These are phyloP conservation scores for Sinapis alba DNA, from an alignment of 441 rosid genomes.

Conservation along the genomic window DNA sequence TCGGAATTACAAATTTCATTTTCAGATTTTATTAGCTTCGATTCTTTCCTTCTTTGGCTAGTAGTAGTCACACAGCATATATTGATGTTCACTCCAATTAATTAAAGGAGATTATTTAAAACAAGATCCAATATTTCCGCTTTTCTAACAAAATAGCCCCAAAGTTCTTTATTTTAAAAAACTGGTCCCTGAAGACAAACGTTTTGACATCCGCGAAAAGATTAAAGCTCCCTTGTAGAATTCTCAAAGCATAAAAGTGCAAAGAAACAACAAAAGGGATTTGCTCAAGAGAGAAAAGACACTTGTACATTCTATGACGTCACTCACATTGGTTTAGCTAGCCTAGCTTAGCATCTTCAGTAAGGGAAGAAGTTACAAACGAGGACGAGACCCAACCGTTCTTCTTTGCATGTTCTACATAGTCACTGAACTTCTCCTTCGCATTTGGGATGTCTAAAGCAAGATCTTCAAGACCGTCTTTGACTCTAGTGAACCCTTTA, in stretches of 20 bases:
- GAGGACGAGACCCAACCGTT: slow-evolving; percentile 46
- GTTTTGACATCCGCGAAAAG: background rate
- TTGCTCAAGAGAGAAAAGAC: slow-evolving; percentile 17
- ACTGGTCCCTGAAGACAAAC: background rate
- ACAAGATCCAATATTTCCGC: slow-evolving; percentile 15
- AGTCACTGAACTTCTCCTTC: slow-evolving; percentile 71
- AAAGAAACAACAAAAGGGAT: slow-evolving; percentile 17
- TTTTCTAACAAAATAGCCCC: background rate
- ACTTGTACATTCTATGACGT: no score
- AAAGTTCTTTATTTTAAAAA: background rate
- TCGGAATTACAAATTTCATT: slow-evolving; percentile 47
- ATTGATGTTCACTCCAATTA: background rate
- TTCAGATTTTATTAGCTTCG: background rate
- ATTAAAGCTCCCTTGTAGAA: slow-evolving; percentile 22
- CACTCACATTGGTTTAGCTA: background rate
- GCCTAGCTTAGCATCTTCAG: slow-evolving; percentile 12
- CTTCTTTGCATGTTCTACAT: slow-evolving; percentile 59
- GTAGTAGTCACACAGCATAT: background rate
- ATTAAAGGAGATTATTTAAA: background rate
- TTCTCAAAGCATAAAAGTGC: slow-evolving; percentile 32
- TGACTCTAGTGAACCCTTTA: slow-evolving; percentile 82
- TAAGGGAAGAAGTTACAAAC: slow-evolving; percentile 16
- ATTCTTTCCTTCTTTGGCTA: slow-evolving; percentile 3
- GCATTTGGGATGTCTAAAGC: slow-evolving; percentile 96
- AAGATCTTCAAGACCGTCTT: slow-evolving; percentile 87